phyloP scores from a whole-genome alignment of 495 filamentous ascomycete species.

The Penicillium lagena region DNA sequence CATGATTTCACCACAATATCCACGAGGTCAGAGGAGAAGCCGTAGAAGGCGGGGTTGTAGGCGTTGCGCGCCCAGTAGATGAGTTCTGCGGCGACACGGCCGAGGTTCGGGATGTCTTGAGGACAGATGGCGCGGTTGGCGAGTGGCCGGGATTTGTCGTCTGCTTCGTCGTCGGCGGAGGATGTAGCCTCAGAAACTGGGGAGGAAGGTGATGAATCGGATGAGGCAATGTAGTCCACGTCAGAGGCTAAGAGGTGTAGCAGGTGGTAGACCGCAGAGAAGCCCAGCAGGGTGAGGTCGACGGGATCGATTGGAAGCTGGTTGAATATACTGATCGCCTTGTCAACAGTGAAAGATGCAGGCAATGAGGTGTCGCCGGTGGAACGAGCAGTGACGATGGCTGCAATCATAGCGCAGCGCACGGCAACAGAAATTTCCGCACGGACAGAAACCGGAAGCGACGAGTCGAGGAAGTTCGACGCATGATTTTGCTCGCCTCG shows the following conservation, averaged over 20 bases:
- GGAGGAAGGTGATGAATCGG: slow-evolving; percentile 29
- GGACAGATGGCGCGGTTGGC: slow-evolving; percentile 11
- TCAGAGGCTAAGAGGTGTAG: slow-evolving; percentile 50
- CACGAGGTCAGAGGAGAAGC: slow-evolving; percentile 31
- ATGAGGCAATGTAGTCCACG: slow-evolving; percentile 42
- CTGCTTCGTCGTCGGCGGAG: slow-evolving; percentile 28
- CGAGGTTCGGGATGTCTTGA: slow-evolving; percentile 30
- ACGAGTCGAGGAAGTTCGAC: slow-evolving; percentile 41
- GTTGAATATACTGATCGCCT: slow-evolving; percentile 38
- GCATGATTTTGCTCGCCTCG: slow-evolving; percentile 21
- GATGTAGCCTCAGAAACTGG: slow-evolving; percentile 13
- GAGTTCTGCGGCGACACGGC: slow-evolving; percentile 36
- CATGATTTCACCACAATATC: slow-evolving; percentile 37
- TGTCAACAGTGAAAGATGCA: slow-evolving; percentile 34
- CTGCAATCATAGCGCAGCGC: slow-evolving; percentile 73
- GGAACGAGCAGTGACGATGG: slow-evolving; percentile 47
- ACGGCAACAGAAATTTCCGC: slow-evolving; percentile 67
- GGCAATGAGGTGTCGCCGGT: slow-evolving; percentile 28
- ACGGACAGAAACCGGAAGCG: slow-evolving; percentile 43
- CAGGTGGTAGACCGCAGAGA: slow-evolving; percentile 66
- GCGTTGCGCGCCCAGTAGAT: slow-evolving; percentile 44
- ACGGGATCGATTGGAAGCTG: slow-evolving; percentile 39
- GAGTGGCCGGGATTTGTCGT: slow-evolving; percentile 15
- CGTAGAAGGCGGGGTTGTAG: slow-evolving; percentile 42
- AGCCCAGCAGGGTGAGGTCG: slow-evolving; percentile 66